phyloP scores from a whole-genome alignment of 345 rosid genomes.

The Aethionema arabicum region DNA sequence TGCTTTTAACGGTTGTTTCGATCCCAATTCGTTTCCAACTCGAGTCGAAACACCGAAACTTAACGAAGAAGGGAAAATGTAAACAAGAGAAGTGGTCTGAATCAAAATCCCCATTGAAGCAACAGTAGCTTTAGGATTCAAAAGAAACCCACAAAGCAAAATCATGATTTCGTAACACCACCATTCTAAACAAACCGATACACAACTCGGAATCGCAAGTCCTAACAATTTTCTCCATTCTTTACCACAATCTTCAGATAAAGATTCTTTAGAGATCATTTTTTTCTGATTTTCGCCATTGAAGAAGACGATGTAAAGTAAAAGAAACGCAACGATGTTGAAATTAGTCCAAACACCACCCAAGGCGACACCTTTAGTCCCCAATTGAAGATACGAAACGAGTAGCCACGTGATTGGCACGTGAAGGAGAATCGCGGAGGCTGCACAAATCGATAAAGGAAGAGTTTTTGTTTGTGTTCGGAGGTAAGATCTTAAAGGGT shows the following conservation, averaged over 20 bases:
- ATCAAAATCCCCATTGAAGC: constrained; percentile 38
- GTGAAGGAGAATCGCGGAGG: constrained; percentile 57
- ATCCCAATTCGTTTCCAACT: constrained; percentile 32
- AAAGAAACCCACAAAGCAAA: constrained; percentile 28
- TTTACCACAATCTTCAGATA: constrained; percentile 14
- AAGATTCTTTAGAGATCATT: constrained; percentile 32
- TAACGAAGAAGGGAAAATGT: constrained; percentile 29
- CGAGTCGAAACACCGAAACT: constrained; percentile 37
- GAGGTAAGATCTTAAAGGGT: constrained; percentile 82
- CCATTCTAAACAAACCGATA: constrained; percentile 36
- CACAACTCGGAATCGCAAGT: constrained; percentile 32
- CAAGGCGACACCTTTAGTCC: constrained; percentile 71
- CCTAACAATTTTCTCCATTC: constrained; percentile 27
- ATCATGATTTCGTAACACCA: constrained; percentile 40
- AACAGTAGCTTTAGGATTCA: constrained; percentile 30
- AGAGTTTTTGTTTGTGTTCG: constrained; percentile 73
- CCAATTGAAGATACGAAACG: constrained; percentile 51
- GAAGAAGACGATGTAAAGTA: constrained; percentile 56
- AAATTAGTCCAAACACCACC: constrained; percentile 70
- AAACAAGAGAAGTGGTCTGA: constrained; percentile 35
- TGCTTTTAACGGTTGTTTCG: constrained; percentile 25
- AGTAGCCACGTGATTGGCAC: constrained; percentile 63
- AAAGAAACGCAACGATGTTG: constrained; percentile 53
- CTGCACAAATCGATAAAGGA: constrained; percentile 67
- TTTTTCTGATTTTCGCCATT: constrained; percentile 46